Evolutionary conservation across 2,329 filamentous ascomycete species (phyloP).

Genomic region (Botrytis pseudocinerea): DNA sequence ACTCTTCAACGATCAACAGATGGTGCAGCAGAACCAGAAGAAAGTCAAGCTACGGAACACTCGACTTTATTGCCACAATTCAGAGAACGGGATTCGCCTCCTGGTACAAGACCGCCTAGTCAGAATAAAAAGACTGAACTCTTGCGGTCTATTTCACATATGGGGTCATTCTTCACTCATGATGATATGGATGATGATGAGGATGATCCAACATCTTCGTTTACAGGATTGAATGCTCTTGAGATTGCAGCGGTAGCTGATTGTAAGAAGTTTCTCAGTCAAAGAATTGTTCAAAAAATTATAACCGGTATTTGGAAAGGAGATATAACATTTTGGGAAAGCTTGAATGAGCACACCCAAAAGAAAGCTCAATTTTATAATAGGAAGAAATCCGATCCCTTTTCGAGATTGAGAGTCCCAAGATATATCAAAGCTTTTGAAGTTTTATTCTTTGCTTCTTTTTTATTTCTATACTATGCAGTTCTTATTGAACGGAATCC

Average conservation of each 20-base stretch:
- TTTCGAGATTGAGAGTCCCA: conserved; percentile 75
- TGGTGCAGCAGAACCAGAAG: conserved; percentile 13
- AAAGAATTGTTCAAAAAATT: conserved; percentile 78
- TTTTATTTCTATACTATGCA: conserved; percentile 80
- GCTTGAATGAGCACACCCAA: conserved; percentile 67
- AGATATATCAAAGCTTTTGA: conserved; percentile 85
- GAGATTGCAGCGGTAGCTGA: conserved; percentile 81
- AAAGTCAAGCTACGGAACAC: conserved; percentile 31
- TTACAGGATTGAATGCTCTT: conserved; percentile 79
- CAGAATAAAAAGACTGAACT: conserved; percentile 34
- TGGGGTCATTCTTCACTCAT: conserved; percentile 43
- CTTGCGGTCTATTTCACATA: conserved; percentile 55
- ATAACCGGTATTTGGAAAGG: conserved; percentile 84
- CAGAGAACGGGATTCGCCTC: conserved; percentile 27
- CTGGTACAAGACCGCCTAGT: conserved; percentile 28
- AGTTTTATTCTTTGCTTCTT: conserved; percentile 74
- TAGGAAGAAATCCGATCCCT: conserved; percentile 64
- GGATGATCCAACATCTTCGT: conserved; percentile 67
- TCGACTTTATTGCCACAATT: conserved; percentile 39
- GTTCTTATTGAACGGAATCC: conserved; percentile 75
- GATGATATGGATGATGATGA: conserved; percentile 50
- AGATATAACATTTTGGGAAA: conserved; percentile 85
- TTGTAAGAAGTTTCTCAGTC: conserved; percentile 82
- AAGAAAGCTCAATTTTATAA: conserved; percentile 81
- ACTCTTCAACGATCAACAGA: conserved; percentile 16